Conservation (phyloP, 306 rosid species). For the Argentina anserina region DNA sequence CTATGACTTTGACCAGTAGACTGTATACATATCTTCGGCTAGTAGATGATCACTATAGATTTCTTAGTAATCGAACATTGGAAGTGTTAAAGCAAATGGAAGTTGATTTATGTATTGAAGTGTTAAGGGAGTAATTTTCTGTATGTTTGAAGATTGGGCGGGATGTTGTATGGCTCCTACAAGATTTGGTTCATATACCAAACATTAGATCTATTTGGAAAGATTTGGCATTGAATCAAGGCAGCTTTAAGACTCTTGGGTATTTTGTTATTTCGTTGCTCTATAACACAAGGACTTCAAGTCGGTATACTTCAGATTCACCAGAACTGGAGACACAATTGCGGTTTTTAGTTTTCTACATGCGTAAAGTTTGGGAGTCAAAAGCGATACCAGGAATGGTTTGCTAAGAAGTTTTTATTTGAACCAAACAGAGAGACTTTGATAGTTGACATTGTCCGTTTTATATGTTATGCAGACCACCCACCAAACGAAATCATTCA, state of each 20-base stretch:
- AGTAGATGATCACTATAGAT: conserved; percentile 61
- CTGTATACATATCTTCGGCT: conserved; percentile 66
- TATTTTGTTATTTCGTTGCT: conserved; percentile 56
- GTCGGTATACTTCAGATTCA: conserved; percentile 42
- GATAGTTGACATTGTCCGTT: conserved; percentile 63
- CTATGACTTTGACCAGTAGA: conserved; percentile 48
- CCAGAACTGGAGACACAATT: conserved; percentile 73
- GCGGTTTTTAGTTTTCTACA: conserved; percentile 66
- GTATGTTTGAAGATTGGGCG: conserved; percentile 71
- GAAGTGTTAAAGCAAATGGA: conserved; percentile 56
- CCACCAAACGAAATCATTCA: conserved; percentile 82
- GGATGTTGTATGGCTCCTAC: conserved; percentile 64
- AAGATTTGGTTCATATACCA: conserved; percentile 1
- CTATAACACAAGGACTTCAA: conserved; percentile 57
- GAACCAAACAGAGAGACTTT: conserved; percentile 52
- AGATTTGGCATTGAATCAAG: conserved; percentile 47
- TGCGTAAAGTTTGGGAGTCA: conserved; percentile 69
- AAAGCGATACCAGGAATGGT: conserved; percentile 73
- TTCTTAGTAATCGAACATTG: conserved; percentile 24
- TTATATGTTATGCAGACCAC: conserved; percentile 80
- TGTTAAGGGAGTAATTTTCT: conserved; percentile 56
- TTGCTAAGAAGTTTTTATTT: conserved; percentile 55
- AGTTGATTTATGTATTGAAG: conserved; percentile 62
- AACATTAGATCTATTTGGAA: conserved; percentile 33
- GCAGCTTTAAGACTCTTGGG: conserved; percentile 35